A percentile compares a stretch with the other conserved stretches of the same genome.
Evolutionary conservation across 2,329 filamentous ascomycete genomes (phyloP).

Genomic region (Aspergillus sp.): DNA sequence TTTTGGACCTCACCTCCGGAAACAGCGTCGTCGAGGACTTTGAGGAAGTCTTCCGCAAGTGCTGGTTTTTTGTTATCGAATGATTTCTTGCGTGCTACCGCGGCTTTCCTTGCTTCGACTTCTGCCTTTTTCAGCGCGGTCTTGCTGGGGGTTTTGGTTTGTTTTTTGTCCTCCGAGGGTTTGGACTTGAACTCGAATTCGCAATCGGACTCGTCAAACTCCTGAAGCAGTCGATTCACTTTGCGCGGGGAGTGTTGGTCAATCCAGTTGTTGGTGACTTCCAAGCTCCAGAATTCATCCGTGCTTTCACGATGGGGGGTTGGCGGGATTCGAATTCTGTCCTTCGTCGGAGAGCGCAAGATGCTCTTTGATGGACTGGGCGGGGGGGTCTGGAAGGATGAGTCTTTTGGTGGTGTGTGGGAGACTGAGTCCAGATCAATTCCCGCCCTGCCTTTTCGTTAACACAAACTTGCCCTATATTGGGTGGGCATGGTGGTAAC

Average conservation of each 20-base stretch:
- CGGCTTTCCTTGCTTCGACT: conserved; percentile 37
- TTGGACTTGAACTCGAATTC: conserved; percentile 19
- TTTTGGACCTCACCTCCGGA: conserved; percentile 48
- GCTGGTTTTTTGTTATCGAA: conserved; percentile 56
- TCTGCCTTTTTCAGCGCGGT: conserved; percentile 41
- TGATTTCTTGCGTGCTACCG: conserved; percentile 43
- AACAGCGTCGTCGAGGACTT: conserved; percentile 55
- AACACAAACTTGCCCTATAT: background rate
- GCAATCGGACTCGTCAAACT: conserved; percentile 40
- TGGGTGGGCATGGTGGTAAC: background rate
- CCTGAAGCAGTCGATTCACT: conserved; percentile 24
- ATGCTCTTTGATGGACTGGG: conserved; percentile 44
- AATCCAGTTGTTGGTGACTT: conserved; percentile 54
- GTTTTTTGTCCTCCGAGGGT: conserved; percentile 5
- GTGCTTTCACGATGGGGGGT: conserved; percentile 51
- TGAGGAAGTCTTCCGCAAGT: conserved; percentile 56
- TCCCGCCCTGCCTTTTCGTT: conserved; percentile 5
- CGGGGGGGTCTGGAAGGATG: conserved; percentile 39
- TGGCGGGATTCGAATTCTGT: conserved; percentile 45
- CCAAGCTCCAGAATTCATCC: conserved; percentile 56
- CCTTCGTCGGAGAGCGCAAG: conserved; percentile 51
- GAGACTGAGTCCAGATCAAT: conserved; percentile 6
- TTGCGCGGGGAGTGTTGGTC: conserved; percentile 56
- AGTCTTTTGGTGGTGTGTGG: conserved; percentile 9
- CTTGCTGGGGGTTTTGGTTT: conserved; percentile 32